phyloP scores from a whole-genome alignment of 164 flowering plant genomes.

The Sextonia rubra region DNA sequence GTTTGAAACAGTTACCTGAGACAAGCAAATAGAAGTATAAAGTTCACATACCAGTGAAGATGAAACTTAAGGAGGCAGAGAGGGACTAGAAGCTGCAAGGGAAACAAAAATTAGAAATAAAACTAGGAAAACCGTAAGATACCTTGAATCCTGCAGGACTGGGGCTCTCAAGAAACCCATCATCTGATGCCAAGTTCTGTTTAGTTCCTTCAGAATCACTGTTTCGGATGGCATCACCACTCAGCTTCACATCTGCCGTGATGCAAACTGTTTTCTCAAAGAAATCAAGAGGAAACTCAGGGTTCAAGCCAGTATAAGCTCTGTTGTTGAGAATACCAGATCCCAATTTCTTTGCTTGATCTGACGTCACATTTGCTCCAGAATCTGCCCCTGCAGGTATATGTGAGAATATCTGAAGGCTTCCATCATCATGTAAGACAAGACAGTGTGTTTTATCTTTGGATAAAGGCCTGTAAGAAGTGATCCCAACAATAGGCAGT shows the following conservation, averaged over 20 bases:
- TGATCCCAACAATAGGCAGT: constrained; percentile 77
- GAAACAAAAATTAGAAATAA: not conserved
- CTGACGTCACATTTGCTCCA: constrained; percentile 44
- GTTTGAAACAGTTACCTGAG: constrained; percentile 83
- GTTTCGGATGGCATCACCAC: constrained; percentile 91
- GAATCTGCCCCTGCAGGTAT: constrained; percentile 57
- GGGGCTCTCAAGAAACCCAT: constrained; percentile 90
- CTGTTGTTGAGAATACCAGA: constrained; percentile 74
- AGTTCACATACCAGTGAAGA: constrained; percentile 1
- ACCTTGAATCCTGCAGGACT: constrained; percentile 90
- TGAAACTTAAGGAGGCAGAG: not conserved
- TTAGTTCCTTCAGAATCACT: constrained; percentile 92
- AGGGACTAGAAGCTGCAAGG: not conserved
- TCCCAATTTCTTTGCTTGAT: constrained; percentile 84
- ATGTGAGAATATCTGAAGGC: constrained; percentile 89
- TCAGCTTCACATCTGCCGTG: constrained; percentile 85
- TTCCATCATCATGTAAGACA: constrained; percentile 95
- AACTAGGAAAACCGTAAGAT: not conserved
- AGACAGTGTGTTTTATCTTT: constrained; percentile 87
- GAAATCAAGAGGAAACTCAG: constrained; percentile 99
- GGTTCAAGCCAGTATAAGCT: constrained; percentile 67
- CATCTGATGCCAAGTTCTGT: constrained; percentile 87
- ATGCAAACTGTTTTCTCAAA: constrained; percentile 96
- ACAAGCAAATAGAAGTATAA: constrained; percentile 14
- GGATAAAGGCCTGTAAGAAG: constrained; percentile 89